phyloP scores from a whole-genome alignment of 805 yeast species.

The Candida nonsorbophila region DNA sequence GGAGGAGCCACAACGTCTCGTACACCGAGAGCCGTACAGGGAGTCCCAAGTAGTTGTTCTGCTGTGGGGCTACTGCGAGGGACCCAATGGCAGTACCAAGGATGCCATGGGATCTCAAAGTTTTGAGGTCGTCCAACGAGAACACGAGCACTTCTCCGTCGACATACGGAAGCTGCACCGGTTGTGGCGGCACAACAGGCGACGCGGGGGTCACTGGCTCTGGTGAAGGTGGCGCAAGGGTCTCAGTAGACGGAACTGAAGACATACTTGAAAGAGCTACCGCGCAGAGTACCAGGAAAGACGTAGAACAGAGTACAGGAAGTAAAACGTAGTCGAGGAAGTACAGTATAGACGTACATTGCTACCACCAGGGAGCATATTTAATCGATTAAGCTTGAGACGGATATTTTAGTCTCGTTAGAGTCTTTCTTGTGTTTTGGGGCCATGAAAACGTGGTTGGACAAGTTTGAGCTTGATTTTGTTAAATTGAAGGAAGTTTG shows the following conservation, averaged over 20 bases:
- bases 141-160: conserved; percentile 48
- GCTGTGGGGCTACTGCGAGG: conserved; percentile 87
- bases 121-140: conserved; percentile 46
- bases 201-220: no score
- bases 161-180: conserved; percentile 3
- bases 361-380: no score
- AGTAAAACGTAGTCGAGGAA: no score
- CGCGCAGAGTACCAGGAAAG: no score
- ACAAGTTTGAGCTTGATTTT: conserved; percentile 6
- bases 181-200: no score
- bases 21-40: conserved; percentile 73
- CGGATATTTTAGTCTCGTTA: conserved; percentile 23
- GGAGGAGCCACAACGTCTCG: conserved; percentile 73
- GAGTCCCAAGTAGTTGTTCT: conserved; percentile 77
- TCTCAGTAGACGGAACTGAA: no score
- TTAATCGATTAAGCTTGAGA: conserved; percentile 27
- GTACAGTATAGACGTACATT: no score
- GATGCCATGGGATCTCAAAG: conserved; percentile 57
- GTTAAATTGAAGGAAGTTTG: conserved; percentile 5
- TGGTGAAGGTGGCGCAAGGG: no score
- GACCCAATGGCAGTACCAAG: conserved; percentile 81
- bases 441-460: conserved; percentile 7
- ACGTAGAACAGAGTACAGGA: no score
- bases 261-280: no score
- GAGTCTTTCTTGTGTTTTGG: conserved; percentile 7